Conservation (phyloP, 1,139 yeast species). For the Eremothecium cymbalariae region DNA sequence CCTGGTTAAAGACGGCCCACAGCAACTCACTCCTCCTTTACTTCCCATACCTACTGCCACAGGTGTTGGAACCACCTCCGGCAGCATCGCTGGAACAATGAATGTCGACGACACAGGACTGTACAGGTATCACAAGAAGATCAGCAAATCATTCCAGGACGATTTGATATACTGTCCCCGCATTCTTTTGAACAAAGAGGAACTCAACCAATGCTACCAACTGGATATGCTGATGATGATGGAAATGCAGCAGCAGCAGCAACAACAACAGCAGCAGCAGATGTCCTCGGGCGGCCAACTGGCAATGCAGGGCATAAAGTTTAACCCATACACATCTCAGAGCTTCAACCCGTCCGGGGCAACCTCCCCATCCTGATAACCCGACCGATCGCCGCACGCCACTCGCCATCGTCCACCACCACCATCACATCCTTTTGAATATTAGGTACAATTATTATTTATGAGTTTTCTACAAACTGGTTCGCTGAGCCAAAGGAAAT, state of each 20-base stretch:
- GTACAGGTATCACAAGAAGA: conserved; percentile 12
- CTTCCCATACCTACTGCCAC: conserved; percentile 1
- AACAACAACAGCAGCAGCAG: conserved; percentile 12
- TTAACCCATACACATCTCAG: conserved; percentile 33
- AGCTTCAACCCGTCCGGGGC: conserved; percentile 23
- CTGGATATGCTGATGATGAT: conserved; percentile 18
- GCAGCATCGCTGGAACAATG: neutral
- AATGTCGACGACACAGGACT: conserved; percentile 1
- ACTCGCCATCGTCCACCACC: too few species aligned
- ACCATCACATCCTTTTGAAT: too few species aligned
- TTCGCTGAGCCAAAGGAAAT: too few species aligned
- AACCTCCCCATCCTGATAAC: conserved; percentile 4
- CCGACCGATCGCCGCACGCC: too few species aligned
- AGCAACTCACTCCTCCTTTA: conserved; percentile 4
- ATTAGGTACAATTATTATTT: too few species aligned
- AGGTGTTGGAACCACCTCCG: neutral
- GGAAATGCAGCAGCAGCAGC: conserved; percentile 14
- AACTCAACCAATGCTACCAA: conserved; percentile 17
- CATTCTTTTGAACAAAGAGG: conserved; percentile 17
- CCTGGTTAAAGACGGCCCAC: conserved; percentile 2
- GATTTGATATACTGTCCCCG: conserved; percentile 28
- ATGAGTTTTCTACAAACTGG: too few species aligned
- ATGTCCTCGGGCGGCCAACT: conserved; percentile 11
- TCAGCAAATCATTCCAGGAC: conserved; percentile 25
- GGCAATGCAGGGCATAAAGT: conserved; percentile 12